A percentile compares a stretch with the other conserved stretches of the same genome.
Evolutionary conservation across 805 yeast genomes (phyloP).

Genomic region (Lachancea dasiensis): DNA sequence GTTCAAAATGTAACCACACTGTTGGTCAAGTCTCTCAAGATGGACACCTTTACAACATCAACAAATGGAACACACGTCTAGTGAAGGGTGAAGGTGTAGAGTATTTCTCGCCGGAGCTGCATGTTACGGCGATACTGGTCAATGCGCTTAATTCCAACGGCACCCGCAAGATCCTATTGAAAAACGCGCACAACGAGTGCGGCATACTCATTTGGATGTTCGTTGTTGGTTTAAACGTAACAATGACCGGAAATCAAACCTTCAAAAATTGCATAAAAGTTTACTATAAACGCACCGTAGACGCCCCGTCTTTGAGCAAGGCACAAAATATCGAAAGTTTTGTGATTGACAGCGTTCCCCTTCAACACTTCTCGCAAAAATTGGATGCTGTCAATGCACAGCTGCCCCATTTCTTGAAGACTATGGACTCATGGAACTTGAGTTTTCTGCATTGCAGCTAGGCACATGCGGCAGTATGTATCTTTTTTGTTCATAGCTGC

Average conservation of each 20-base stretch:
- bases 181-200: conserved; percentile 5
- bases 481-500: background rate
- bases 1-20: conserved; percentile 15
- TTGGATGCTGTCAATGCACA: conserved; percentile 11
- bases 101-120: conserved; percentile 18
- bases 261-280: conserved; percentile 22
- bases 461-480: background rate
- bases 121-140: conserved; percentile 20
- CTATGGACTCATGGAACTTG: conserved; percentile 21
- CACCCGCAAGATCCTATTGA: conserved; percentile 20
- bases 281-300: conserved; percentile 12
- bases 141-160: conserved; percentile 21
- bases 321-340: conserved; percentile 21
- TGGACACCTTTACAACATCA: conserved; percentile 18
- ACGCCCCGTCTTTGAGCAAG: background rate
- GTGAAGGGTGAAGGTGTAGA: conserved; percentile 2
- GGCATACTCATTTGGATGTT: conserved; percentile 26
- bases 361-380: conserved; percentile 12
- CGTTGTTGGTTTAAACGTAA: conserved; percentile 20
- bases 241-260: conserved; percentile 8
- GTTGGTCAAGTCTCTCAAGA: conserved; percentile 18
- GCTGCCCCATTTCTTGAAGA: conserved; percentile 14
- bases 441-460: conserved; percentile 18
- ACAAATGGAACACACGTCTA: conserved; percentile 25
- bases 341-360: conserved; percentile 12